Conservation (phyloP, 1,284 basidiomycete species). For the Cutaneotrichosporon spelunceum region DNA sequence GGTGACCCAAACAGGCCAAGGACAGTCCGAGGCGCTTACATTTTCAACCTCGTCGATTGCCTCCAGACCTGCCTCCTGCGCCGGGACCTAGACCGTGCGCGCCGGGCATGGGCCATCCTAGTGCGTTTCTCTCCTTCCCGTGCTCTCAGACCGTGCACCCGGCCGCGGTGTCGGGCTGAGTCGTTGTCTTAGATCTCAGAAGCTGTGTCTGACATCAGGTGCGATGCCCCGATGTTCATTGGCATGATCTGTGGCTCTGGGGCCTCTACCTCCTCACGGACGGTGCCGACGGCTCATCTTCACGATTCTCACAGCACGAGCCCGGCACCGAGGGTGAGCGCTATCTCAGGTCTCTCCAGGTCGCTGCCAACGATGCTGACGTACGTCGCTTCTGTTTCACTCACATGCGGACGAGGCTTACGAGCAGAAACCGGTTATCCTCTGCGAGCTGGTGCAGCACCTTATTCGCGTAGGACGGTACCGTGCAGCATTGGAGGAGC, state of each 20-base stretch:
- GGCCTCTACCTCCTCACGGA: slow-evolving; percentile 55
- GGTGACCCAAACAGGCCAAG: slow-evolving; percentile 15
- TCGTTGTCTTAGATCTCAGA: background rate
- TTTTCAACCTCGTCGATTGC: slow-evolving; percentile 47
- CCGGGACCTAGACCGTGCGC: slow-evolving; percentile 64
- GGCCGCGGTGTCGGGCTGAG: background rate
- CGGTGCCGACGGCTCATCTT: background rate
- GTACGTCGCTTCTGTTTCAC: slow-evolving; percentile 16
- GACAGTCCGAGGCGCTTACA: slow-evolving; percentile 38
- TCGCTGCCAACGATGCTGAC: slow-evolving; percentile 32
- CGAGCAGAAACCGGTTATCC: slow-evolving; percentile 64
- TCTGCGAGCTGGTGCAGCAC: slow-evolving; percentile 69
- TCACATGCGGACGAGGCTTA: background rate
- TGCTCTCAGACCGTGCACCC: background rate
- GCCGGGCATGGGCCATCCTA: slow-evolving; percentile 72
- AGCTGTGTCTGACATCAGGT: slow-evolving; percentile 30
- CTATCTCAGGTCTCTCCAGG: slow-evolving; percentile 34
- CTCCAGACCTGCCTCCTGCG: slow-evolving; percentile 70
- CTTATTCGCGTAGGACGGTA: slow-evolving; percentile 61
- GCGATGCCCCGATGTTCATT: slow-evolving; percentile 77
- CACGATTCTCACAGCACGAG: slow-evolving; percentile 11
- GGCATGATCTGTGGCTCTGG: slow-evolving; percentile 70
- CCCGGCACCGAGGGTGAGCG: slow-evolving; percentile 23
- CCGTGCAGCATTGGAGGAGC: slow-evolving; percentile 71
- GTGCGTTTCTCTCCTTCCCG: slow-evolving; percentile 39